Evolutionary conservation across 2,329 filamentous ascomycete genomes (phyloP), one percentile per base, ranked within the genome.

Genomic region (Neopestalotiopsis rosae): DNA sequence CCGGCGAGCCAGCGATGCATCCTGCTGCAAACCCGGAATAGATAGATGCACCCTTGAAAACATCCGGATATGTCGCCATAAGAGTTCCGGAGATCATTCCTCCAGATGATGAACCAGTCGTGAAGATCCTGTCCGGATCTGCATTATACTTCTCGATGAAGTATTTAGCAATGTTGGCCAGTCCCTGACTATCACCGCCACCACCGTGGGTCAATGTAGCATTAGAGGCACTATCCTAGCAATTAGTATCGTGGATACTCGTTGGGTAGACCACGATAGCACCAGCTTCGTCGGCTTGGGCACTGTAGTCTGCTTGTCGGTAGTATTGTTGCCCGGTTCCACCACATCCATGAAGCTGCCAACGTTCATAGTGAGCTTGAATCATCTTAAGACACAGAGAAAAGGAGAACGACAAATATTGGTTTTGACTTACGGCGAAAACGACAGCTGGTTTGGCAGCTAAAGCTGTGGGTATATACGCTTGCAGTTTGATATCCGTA

Each of bases 161-260:
- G 72, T 88, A 89, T 52, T 78, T 80, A 61, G 90, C 87, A 88
- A 90, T 90, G 74, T 87, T 88, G 30, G 84, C 86, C 68, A 91
- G 88, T 0, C 83, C 82, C 57, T 85, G 84, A 63, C 83, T 86
- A 76, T 90, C 86, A 2, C 87, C 86, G 28, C 88, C 88, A 7
- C 86, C 88, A 67, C 87, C 81, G 72, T 88, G 88, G 3, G 83
- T 86, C 1, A 90, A 81, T 0, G 87, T 82, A 38, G 75, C 74
- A 3, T 76, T 74, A 38, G 81, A 84, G 14, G 81, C 82, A 5
- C 87, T 85, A 68, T 88, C 85, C 85, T 85, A 87, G 75, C 85
- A 87, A 67, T 74, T 70, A 57, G 45, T 72, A 30, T 75, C 74
- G 45, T 73, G 74, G 24, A 49, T 69, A 3, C 72, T 71, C 20